These are phyloP conservation scores for Chlorella ohadii DNA, from an alignment of 139 green algal genomes.

Conservation along the genomic window DNA sequence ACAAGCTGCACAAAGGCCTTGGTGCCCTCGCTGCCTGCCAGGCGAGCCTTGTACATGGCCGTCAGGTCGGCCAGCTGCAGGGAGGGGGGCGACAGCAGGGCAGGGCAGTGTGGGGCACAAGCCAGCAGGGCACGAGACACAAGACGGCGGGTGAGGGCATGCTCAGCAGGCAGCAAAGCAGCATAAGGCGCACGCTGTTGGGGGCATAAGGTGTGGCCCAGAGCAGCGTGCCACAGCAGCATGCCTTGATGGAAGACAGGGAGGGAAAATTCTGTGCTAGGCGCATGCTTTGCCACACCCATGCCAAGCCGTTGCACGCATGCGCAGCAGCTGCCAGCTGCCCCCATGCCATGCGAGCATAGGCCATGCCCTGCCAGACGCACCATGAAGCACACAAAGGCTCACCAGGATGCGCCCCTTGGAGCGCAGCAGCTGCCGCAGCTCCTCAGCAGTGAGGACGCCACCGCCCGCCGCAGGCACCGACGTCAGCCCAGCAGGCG, in stretches of 20 bases:
- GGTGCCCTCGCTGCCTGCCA: slow-evolving; percentile 3
- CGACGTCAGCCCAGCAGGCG: background rate
- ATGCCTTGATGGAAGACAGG: background rate
- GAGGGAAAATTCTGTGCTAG: too few species aligned
- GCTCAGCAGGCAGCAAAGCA: too few species aligned
- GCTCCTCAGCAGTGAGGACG: slow-evolving; percentile 58
- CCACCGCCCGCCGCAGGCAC: slow-evolving; percentile 9
- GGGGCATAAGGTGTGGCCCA: too few species aligned
- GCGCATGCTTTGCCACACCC: background rate
- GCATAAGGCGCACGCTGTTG: too few species aligned
- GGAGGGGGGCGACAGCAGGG: background rate
- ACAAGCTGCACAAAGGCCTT: slow-evolving; percentile 37
- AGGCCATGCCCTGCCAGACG: too few species aligned
- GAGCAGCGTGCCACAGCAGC: too few species aligned
- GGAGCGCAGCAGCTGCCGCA: slow-evolving; percentile 59
- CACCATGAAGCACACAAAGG: background rate
- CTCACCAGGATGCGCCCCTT: slow-evolving; percentile 28
- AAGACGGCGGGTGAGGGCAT: too few species aligned
- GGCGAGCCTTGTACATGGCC: slow-evolving; percentile 24
- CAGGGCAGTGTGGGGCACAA: background rate
- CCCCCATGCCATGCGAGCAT: background rate
- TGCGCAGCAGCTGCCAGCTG: too few species aligned
- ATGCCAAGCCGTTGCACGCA: too few species aligned
- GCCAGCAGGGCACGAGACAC: too few species aligned
- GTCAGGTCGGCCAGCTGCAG: slow-evolving; percentile 34